Evolutionary conservation across 805 yeast species (phyloP).

Genomic region (Wickerhamiella azymoides): DNA sequence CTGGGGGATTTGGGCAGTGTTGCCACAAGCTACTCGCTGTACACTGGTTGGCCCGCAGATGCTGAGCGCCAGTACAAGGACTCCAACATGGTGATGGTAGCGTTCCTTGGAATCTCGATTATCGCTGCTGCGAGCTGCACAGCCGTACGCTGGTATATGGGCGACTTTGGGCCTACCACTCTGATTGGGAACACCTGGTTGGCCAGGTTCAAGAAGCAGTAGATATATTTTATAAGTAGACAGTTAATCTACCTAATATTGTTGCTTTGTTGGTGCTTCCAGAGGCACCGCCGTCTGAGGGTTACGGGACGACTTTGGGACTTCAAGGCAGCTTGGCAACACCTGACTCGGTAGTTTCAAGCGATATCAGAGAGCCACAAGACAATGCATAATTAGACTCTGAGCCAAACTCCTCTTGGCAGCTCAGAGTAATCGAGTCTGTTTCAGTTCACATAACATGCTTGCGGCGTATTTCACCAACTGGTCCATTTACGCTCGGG

Average conservation of each 20-base stretch:
- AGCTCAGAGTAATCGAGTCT: too few relatives aligned
- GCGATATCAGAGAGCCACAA: not conserved
- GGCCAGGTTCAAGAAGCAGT: too few relatives aligned
- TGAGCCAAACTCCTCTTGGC: too few relatives aligned
- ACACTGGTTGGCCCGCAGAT: constrained; percentile 80
- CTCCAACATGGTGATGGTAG: constrained; percentile 73
- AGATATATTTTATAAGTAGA: too few relatives aligned
- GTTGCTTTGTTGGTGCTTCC: constrained; percentile 38
- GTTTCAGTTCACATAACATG: not conserved
- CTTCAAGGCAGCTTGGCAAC: constrained; percentile 10
- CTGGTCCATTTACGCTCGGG: constrained; percentile 56
- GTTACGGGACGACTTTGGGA: constrained; percentile 26
- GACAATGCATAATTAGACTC: too few relatives aligned
- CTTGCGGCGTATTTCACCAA: constrained; percentile 23
- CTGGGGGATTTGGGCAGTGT: constrained; percentile 80
- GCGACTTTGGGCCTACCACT: constrained; percentile 22
- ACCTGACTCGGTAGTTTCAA: constrained; percentile 11
- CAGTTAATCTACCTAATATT: too few relatives aligned
- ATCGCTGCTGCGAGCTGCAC: constrained; percentile 33
- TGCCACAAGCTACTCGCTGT: constrained; percentile 71
- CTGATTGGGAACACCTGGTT: constrained; percentile 15
- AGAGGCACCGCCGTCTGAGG: constrained; percentile 24
- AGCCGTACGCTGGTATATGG: constrained; percentile 23
- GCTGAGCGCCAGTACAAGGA: constrained; percentile 42
- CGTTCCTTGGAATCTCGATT: constrained; percentile 63